Base-by-base conservation (phyloP, 495 filamentous ascomycete species). In the Tuber melanosporum region DNA sequence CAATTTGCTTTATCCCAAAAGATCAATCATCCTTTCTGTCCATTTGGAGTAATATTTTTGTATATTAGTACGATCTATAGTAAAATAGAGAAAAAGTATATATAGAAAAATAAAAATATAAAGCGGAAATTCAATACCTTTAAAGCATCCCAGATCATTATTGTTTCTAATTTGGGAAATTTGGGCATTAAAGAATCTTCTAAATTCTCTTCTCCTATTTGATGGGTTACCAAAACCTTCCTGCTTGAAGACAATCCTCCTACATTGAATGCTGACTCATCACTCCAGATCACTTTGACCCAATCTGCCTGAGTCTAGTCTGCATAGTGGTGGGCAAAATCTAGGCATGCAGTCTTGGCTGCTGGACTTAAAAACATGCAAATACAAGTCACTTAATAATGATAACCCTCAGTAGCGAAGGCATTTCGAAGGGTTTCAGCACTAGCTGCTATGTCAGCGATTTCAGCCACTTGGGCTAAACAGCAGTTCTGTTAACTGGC, bases 1-100 rank as follows among this genome's bases (percentile, higher is more conserved):
- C 70, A 78, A 26, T 15, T 32, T 26, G 45, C 72, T 62, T 78
- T 72, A 22, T 77, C 66, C 72, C 62, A 77, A 57, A 77, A 66
- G 1, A 74, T 70, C 8, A 71, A 22, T 20, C 26, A 42, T 0
- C 75, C 75, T 71, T 76, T 76, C 7, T 22, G 49, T 2, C 7
- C 17, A 47, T 17, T 17, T 47, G 0, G 15, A 20, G 6, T 52
- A 20, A 19, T 19, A 47, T 20, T 47, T 20, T 47, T 47, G 15
- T 47, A 47, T 47, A 5, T 47, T 6, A 20, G 46, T 20, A 47
- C 1, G 20, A 3, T 6, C 3, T 47, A 47, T 1, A 20, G 17
- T 0, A 47, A 47, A 47, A 17, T 20, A 20, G 17, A 20, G 20
- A 20, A 47, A 47, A 6, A 47, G 3, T 46, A 3, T 46, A 46